phyloP scores from a whole-genome alignment of 2,329 filamentous ascomycete species.

The Fusarium albosuccineum region DNA sequence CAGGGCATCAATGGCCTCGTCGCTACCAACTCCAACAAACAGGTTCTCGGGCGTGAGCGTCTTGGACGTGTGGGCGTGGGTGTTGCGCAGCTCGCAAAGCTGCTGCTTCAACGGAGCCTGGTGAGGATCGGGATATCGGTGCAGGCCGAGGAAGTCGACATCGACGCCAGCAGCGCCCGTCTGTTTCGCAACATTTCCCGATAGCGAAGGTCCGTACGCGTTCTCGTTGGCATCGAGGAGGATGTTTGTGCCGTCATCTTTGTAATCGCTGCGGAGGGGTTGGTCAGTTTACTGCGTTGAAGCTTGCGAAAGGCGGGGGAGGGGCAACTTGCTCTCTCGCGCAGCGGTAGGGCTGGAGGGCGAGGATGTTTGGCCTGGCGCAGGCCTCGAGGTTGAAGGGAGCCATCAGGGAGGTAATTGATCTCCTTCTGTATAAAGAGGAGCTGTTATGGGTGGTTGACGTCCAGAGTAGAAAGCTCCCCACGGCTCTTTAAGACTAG shows the following conservation, averaged over 20 bases:
- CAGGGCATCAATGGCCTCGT: slow-evolving; percentile 96
- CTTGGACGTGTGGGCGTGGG: slow-evolving; percentile 81
- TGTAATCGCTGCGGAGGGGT: slow-evolving; percentile 82
- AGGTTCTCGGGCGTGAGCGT: slow-evolving; percentile 83
- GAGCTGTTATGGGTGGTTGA: neutral
- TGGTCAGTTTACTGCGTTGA: slow-evolving; percentile 33
- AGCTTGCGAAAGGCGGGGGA: slow-evolving; percentile 26
- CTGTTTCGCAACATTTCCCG: slow-evolving; percentile 56
- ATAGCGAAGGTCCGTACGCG: slow-evolving; percentile 87
- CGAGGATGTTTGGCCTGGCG: slow-evolving; percentile 81
- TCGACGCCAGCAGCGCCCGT: slow-evolving; percentile 53
- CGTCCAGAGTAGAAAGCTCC: slow-evolving; percentile 6
- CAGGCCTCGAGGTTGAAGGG: slow-evolving; percentile 81
- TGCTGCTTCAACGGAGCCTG: slow-evolving; percentile 87
- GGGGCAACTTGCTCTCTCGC: slow-evolving; percentile 77
- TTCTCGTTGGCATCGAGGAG: slow-evolving; percentile 99
- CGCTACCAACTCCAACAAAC: slow-evolving; percentile 95
- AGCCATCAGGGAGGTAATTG: slow-evolving; percentile 58
- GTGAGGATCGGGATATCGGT: slow-evolving; percentile 97
- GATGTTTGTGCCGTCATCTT: slow-evolving; percentile 96
- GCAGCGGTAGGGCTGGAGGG: slow-evolving; percentile 83
- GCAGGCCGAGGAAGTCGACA: slow-evolving; percentile 82
- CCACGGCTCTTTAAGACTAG: slow-evolving; percentile 24
- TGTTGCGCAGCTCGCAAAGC: slow-evolving; percentile 89
- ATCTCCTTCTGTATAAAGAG: neutral